Evolutionary conservation across 192 early-diverging fungal genomes (phyloP).

Genomic region (Coemansia sp.): DNA sequence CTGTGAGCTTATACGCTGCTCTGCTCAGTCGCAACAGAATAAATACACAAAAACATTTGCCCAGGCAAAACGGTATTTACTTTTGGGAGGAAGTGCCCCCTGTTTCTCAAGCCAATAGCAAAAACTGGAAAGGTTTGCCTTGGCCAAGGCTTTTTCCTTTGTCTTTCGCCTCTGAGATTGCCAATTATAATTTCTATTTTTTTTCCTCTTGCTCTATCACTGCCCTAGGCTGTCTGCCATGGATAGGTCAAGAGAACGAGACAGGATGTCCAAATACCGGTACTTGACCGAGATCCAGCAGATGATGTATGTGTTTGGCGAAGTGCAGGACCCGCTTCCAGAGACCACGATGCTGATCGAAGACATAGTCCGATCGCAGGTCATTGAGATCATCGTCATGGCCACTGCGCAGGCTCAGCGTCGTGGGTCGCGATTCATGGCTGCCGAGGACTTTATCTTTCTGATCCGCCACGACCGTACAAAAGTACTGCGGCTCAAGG

Average conservation of each 20-base stretch:
- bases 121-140: too few species aligned
- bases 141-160: not conserved
- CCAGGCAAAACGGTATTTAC: too few species aligned
- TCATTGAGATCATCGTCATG: constrained; percentile 89
- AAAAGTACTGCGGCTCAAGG: constrained; percentile 86
- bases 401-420: constrained; percentile 83
- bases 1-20: too few species aligned
- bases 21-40: too few species aligned
- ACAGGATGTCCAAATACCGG: constrained; percentile 36
- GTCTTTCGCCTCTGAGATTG: too few species aligned
- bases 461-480: constrained; percentile 92
- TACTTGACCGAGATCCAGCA: constrained; percentile 85
- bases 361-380: constrained; percentile 92
- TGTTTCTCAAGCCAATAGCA: too few species aligned
- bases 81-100: too few species aligned
- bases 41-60: too few species aligned
- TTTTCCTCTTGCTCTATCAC: not conserved
- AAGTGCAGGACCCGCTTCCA: constrained; percentile 81
- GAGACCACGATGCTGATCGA: constrained; percentile 92
- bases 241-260: constrained; percentile 32
- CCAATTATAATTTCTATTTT: not conserved
- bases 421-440: constrained; percentile 75
- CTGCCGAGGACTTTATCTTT: constrained; percentile 93
- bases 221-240: not conserved
- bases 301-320: constrained; percentile 99